Evolutionary conservation across 177 flowering plant species (phyloP).

Genomic region (Vitis hybrid): DNA sequence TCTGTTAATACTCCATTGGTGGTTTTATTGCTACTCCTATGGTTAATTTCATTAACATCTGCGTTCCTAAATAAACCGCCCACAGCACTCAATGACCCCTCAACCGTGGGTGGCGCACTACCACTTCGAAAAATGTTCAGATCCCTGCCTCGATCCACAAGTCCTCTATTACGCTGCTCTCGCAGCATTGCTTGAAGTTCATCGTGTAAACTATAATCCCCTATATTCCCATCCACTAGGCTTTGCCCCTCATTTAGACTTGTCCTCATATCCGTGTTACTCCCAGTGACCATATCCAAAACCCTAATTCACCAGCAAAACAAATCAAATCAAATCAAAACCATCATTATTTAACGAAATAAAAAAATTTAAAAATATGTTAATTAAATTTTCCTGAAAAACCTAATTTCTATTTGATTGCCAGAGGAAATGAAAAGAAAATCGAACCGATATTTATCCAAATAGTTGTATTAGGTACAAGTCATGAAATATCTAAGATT

Average conservation of each 20-base stretch:
- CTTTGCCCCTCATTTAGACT: conserved; percentile 18
- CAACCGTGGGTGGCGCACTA: conserved; percentile 94
- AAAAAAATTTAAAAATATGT: neutral
- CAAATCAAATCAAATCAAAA: neutral
- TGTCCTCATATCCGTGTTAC: conserved; percentile 36
- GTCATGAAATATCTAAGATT: neutral
- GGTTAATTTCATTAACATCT: conserved; percentile 18
- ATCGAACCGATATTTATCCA: neutral
- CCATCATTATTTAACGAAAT: neutral
- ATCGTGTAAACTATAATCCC: conserved; percentile 38
- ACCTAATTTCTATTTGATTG: neutral
- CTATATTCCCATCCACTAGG: conserved; percentile 36
- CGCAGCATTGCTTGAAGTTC: conserved; percentile 58
- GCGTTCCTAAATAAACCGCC: conserved; percentile 47
- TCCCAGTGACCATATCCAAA: conserved; percentile 44
- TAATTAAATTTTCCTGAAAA: too few species aligned
- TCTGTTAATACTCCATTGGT: conserved; percentile 44
- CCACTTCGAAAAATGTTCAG: conserved; percentile 67
- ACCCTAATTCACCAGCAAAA: conserved; percentile 21
- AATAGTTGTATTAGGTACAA: neutral
- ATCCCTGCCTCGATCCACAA: conserved; percentile 48
- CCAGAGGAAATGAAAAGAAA: neutral
- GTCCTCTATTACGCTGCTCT: conserved; percentile 31
- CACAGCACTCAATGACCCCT: conserved; percentile 71
- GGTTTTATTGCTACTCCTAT: conserved; percentile 10